Evolutionary conservation across 2,329 filamentous ascomycete genomes (phyloP).

Genomic region (Nigrograna mackinnonii): DNA sequence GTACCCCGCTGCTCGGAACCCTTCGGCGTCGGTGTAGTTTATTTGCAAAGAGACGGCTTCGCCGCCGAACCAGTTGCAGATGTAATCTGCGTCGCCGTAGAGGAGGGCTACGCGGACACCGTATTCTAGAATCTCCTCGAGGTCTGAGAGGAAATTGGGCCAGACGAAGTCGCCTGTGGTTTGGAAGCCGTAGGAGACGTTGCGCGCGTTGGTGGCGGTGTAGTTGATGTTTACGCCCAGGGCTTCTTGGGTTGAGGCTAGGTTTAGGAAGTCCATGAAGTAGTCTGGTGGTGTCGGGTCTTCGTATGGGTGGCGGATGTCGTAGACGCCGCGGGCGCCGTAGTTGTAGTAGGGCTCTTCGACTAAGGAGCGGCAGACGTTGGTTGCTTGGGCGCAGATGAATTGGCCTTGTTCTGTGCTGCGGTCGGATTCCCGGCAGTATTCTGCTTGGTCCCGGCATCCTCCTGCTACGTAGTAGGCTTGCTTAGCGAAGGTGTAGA

Average conservation of each 20-base stretch:
- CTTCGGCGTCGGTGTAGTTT: slow-evolving; percentile 47
- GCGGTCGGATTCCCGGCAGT: slow-evolving; percentile 45
- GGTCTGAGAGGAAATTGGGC: slow-evolving; percentile 48
- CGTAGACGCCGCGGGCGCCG: slow-evolving; percentile 56
- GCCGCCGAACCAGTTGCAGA: slow-evolving; percentile 71
- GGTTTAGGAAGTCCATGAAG: no score
- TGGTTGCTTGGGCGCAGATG: slow-evolving; percentile 40
- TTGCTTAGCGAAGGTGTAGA: slow-evolving; percentile 49
- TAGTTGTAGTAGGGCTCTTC: slow-evolving; percentile 47
- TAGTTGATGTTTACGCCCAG: slow-evolving; percentile 59
- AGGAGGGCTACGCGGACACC: slow-evolving; percentile 60
- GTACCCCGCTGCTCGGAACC: slow-evolving; percentile 69
- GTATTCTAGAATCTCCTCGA: slow-evolving; percentile 55
- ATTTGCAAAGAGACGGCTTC: slow-evolving; percentile 67
- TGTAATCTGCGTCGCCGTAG: slow-evolving; percentile 63
- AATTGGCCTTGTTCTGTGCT: slow-evolving; percentile 29
- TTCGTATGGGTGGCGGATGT: slow-evolving; percentile 54
- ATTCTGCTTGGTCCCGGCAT: slow-evolving; percentile 54
- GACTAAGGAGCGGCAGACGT: slow-evolving; percentile 48
- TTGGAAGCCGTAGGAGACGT: slow-evolving; percentile 50
- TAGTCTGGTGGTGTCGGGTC: slow-evolving; percentile 58
- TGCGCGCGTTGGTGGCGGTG: slow-evolving; percentile 43
- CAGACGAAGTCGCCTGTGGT: slow-evolving; percentile 51
- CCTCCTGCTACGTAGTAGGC: slow-evolving; percentile 52
- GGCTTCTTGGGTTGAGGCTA: slow-evolving; percentile 45